These are phyloP conservation scores for Salix brachista DNA, from an alignment of 345 rosid species.

Conservation along the genomic window DNA sequence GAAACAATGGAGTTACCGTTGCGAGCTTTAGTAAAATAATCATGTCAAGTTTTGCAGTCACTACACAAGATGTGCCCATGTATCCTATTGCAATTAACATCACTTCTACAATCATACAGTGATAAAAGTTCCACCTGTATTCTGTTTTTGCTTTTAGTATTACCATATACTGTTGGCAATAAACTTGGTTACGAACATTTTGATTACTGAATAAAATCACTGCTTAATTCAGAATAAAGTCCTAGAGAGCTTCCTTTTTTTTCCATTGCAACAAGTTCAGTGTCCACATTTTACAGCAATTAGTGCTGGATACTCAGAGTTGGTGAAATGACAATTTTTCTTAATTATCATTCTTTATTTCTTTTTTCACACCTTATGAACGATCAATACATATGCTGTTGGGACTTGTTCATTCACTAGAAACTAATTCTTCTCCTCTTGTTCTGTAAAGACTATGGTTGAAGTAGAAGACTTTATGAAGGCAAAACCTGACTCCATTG, in stretches of 20 bases:
- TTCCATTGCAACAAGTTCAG: not conserved
- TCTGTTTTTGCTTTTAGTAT: not conserved
- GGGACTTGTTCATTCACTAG: not conserved
- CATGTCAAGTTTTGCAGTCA: not conserved
- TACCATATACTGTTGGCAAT: not conserved
- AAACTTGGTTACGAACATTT: not conserved
- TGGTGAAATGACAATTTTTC: not conserved
- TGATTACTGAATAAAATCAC: not conserved
- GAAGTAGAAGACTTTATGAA: constrained; percentile 73
- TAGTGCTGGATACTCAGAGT: not conserved
- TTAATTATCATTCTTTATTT: not conserved
- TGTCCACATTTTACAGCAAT: not conserved
- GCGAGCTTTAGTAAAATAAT: not conserved
- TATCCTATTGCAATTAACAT: not conserved
- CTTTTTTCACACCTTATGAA: not conserved
- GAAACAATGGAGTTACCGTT: not conserved
- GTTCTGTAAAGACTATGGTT: constrained; percentile 47
- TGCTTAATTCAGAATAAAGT: not conserved
- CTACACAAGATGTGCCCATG: not conserved
- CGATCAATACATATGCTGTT: not conserved
- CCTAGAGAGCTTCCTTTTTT: not conserved
- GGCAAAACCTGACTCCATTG: constrained; percentile 80
- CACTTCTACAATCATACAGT: not conserved
- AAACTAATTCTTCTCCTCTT: constrained; percentile 24
- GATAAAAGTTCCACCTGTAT: not conserved